Conservation (phyloP, 2,329 filamentous ascomycete species). For the Fonsecaea monophora region DNA sequence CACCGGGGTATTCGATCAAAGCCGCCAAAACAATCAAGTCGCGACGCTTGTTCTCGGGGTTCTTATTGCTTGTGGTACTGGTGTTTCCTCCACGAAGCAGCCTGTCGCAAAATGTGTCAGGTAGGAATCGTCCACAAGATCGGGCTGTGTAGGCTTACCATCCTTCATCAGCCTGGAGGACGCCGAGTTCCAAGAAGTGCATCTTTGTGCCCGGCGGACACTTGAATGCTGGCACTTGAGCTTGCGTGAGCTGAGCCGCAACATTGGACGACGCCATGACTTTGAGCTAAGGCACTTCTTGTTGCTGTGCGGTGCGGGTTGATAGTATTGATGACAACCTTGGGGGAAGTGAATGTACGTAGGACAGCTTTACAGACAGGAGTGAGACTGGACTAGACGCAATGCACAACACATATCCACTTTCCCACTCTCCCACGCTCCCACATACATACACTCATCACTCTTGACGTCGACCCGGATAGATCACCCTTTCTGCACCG, state of each 20-base stretch:
- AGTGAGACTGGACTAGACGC: too few species aligned
- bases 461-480: too few species aligned
- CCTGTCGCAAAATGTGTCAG: conserved; percentile 32
- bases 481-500: too few species aligned
- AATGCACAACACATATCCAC: too few species aligned
- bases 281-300: neutral
- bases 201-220: conserved; percentile 57
- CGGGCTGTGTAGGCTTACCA: conserved; percentile 42
- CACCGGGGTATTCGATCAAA: conserved; percentile 54
- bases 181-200: conserved; percentile 55
- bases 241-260: conserved; percentile 19
- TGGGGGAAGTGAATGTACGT: too few species aligned
- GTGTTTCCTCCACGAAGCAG: conserved; percentile 52
- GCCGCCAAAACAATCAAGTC: conserved; percentile 52
- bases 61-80: conserved; percentile 45
- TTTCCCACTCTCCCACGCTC: too few species aligned
- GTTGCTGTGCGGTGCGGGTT: neutral
- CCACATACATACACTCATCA: too few species aligned
- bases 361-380: too few species aligned
- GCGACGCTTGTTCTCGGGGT: conserved; percentile 52
- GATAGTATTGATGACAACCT: neutral
- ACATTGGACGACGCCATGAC: conserved; percentile 27
- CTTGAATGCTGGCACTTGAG: conserved; percentile 38
- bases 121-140: too few species aligned
- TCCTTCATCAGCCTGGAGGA: conserved; percentile 56